These are phyloP conservation scores for Persicaria tinctoria DNA, from an alignment of 148 eudicot species.

Conservation along the genomic window DNA sequence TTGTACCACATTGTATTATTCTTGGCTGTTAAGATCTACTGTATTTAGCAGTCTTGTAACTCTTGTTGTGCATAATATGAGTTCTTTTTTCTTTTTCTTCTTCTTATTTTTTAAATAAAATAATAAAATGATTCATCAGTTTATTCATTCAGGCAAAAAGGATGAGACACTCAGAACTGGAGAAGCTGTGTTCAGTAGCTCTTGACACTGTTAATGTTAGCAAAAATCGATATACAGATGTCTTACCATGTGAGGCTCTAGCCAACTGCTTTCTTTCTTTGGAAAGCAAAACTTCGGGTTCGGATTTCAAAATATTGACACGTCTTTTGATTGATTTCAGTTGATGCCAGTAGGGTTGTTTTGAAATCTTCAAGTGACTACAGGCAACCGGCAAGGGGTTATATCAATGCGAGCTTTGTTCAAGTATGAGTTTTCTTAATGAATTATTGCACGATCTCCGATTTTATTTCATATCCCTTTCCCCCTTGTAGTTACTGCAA, in stretches of 20 bases:
- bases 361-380: constrained; percentile 70
- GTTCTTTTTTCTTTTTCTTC: not conserved
- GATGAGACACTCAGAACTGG: constrained; percentile 44
- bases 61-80: not conserved
- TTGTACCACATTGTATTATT: not conserved
- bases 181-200: constrained; percentile 61
- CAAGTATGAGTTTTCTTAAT: constrained; percentile 30
- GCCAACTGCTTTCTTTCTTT: not conserved
- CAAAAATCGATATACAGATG: constrained; percentile 89
- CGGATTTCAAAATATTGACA: not conserved
- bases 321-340: constrained; percentile 36
- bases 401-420: constrained; percentile 84
- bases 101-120: not conserved
- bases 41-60: not conserved
- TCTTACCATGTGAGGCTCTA: constrained; percentile 64
- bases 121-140: not conserved
- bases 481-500: not conserved
- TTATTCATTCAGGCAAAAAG: constrained; percentile 58
- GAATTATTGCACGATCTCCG: not conserved
- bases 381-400: constrained; percentile 69
- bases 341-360: constrained; percentile 69
- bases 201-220: constrained; percentile 40
- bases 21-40: not conserved
- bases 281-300: not conserved
- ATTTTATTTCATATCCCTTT: not conserved